Evolutionary conservation across 345 rosid genomes (phyloP).

Genomic region (Citrus cavaleriei): DNA sequence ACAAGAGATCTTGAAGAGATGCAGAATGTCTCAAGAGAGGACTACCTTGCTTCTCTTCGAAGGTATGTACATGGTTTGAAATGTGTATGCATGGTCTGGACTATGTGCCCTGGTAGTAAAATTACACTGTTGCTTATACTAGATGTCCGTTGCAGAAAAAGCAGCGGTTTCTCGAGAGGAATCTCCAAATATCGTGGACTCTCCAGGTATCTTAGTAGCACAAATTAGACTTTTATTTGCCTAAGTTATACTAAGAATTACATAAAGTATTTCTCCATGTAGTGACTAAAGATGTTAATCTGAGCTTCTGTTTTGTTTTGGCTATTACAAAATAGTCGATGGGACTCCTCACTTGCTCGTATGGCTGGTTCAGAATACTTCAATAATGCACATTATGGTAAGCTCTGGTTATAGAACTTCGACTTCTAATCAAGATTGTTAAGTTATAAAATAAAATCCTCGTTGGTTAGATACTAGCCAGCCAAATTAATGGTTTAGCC

Average conservation of each 20-base stretch:
- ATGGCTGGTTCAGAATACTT: slow-evolving; percentile 80
- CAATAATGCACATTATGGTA: slow-evolving; percentile 63
- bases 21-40: slow-evolving; percentile 94
- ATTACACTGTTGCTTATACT: slow-evolving; percentile 25
- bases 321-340: slow-evolving; percentile 46
- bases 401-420: slow-evolving; percentile 20
- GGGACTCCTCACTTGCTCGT: slow-evolving; percentile 82
- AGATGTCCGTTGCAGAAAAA: slow-evolving; percentile 64
- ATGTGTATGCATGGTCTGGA: slow-evolving; percentile 5
- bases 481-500: background rate
- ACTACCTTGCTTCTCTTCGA: slow-evolving; percentile 90
- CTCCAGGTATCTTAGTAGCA: slow-evolving; percentile 54
- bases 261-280: background rate
- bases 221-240: background rate
- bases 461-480: background rate
- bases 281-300: background rate
- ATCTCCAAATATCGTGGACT: slow-evolving; percentile 90
- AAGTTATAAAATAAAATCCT: slow-evolving; percentile 9
- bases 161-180: slow-evolving; percentile 97
- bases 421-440: background rate
- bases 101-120: background rate
- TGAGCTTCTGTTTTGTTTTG: slow-evolving; percentile 11
- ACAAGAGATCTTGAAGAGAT: slow-evolving; percentile 95
- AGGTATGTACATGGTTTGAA: slow-evolving; percentile 43
- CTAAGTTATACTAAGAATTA: background rate